Conservation (phyloP, 2,329 filamentous ascomycete genomes). For the Trichoderma cornu-damae region DNA sequence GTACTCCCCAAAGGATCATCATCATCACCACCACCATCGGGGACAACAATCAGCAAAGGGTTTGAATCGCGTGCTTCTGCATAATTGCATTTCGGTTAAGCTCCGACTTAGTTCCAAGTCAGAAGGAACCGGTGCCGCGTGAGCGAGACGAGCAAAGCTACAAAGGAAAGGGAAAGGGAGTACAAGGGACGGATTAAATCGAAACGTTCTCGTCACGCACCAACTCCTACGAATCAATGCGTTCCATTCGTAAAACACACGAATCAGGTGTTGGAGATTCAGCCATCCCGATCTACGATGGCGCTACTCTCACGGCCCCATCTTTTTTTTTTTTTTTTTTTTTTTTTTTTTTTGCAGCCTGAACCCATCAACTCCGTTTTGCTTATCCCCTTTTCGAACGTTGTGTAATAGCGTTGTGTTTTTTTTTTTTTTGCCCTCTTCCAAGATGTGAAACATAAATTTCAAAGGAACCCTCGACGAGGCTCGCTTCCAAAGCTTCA, state of each 20-base stretch:
- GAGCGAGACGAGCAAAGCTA: conserved; percentile 9
- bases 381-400: background rate
- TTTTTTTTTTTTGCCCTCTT: background rate
- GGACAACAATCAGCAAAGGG: background rate
- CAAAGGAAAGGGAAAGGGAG: background rate
- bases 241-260: conserved; percentile 12
- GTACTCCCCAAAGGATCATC: background rate
- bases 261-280: conserved; percentile 13
- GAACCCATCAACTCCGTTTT: too few species aligned
- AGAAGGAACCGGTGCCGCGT: background rate
- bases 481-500: background rate
- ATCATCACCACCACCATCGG: background rate
- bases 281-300: conserved; percentile 18
- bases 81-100: conserved; percentile 10
- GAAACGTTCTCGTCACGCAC: too few species aligned
- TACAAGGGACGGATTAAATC: background rate
- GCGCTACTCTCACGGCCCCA: conserved; percentile 6
- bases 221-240: conserved; percentile 2
- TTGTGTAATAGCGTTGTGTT: background rate
- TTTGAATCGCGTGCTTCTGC: conserved; percentile 14
- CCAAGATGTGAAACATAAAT: background rate
- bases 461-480: background rate
- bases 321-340: background rate
- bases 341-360: background rate
- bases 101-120: background rate